These are phyloP conservation scores for Cyberlindnera japonica DNA, from an alignment of 805 yeast genomes.

Conservation along the genomic window DNA sequence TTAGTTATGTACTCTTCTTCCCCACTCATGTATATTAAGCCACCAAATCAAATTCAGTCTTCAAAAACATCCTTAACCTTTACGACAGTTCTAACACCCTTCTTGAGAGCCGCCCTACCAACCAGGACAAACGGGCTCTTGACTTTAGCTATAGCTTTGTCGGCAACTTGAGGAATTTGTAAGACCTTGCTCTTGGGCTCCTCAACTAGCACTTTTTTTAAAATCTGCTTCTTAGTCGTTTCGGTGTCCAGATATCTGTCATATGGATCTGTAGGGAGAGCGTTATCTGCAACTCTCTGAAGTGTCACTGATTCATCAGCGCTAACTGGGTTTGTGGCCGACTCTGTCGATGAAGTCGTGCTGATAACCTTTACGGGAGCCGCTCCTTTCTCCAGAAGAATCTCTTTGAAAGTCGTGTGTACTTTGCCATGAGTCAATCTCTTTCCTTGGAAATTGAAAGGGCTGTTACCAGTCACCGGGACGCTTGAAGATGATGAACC, in stretches of 20 bases:
- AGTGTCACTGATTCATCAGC: neutral
- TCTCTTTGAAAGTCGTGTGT: constrained; percentile 15
- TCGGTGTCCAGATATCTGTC: constrained; percentile 3
- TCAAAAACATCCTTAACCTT: constrained; percentile 3
- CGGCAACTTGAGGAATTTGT: constrained; percentile 8
- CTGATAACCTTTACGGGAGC: constrained; percentile 18
- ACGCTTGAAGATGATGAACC: neutral
- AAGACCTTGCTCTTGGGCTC: constrained; percentile 3
- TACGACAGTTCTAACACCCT: constrained; percentile 1
- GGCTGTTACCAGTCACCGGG: constrained; percentile 14
- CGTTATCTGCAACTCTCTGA: constrained; percentile 17
- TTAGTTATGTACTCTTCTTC: too few relatives aligned
- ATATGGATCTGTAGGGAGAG: constrained; percentile 23
- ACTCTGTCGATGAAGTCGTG: neutral
- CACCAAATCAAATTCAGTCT: too few relatives aligned
- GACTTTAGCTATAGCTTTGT: neutral
- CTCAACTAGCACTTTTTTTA: constrained; percentile 1
- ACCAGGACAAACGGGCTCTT: neutral
- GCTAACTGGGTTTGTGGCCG: neutral
- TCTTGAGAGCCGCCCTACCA: constrained; percentile 4
- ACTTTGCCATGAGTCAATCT: constrained; percentile 8
- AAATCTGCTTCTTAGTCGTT: constrained; percentile 7
- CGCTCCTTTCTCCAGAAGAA: constrained; percentile 8
- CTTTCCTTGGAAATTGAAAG: constrained; percentile 12
- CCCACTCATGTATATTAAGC: too few relatives aligned